Evolutionary conservation across 306 rosid species (phyloP).

Genomic region (Benincasa hispida): DNA sequence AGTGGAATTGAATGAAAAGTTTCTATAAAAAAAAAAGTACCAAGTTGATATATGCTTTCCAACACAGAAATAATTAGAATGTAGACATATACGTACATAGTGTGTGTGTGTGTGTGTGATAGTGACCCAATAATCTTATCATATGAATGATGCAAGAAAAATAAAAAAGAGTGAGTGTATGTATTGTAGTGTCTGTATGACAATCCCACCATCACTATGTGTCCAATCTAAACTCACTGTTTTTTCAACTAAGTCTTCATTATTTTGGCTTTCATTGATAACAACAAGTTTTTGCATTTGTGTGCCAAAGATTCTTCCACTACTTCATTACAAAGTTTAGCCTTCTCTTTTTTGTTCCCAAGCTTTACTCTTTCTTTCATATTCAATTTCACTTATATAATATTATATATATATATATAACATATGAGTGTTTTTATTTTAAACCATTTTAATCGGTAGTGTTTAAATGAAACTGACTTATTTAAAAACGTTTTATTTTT

Average conservation of each 20-base stretch:
- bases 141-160: neutral
- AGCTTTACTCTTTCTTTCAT: neutral
- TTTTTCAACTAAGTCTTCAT: neutral
- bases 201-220: neutral
- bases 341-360: neutral
- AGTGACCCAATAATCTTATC: neutral
- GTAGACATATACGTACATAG: neutral
- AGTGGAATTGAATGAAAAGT: neutral
- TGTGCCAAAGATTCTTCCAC: neutral
- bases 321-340: neutral
- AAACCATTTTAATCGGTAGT: no score
- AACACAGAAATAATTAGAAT: neutral
- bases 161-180: no score
- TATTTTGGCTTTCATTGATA: neutral
- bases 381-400: no score
- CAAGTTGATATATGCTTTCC: neutral
- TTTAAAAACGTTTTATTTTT: no score
- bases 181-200: neutral
- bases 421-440: no score
- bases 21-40: neutral
- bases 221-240: neutral
- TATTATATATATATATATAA: no score
- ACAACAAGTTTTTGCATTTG: neutral
- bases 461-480: no score
- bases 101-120: no score